Evolutionary conservation across 441 rosid species (phyloP).

Genomic region (Adansonia gregorii): DNA sequence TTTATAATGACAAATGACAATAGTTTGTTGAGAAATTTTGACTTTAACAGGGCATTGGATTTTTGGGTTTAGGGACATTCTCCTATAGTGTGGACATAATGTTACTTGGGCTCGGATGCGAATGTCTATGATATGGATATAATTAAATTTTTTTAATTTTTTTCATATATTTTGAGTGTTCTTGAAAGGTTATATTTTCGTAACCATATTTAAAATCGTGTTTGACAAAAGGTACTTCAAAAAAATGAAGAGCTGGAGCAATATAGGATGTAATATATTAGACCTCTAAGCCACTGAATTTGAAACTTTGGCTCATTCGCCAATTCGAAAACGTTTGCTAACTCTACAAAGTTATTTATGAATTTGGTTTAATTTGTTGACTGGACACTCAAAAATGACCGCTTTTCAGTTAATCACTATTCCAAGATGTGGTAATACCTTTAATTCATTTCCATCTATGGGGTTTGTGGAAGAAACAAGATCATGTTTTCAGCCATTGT

Average conservation of each 20-base stretch:
- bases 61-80: not conserved
- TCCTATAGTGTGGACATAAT: not conserved
- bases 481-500: not conserved
- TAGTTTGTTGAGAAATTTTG: not conserved
- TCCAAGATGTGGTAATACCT: not conserved
- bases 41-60: not conserved
- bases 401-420: not conserved
- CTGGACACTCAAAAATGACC: no score
- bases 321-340: not conserved
- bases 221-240: no score
- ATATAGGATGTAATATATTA: not conserved
- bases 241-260: no score
- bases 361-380: not conserved
- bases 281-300: not conserved
- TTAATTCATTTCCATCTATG: not conserved
- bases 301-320: not conserved
- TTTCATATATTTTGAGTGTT: no score
- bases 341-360: not conserved
- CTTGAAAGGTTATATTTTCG: no score
- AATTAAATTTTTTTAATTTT: no score
- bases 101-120: no score
- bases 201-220: no score
- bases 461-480: not conserved
- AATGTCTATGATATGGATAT: no score
- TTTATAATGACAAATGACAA: not conserved